Percentiles rank a stretch among this genome's conserved stretches.
Evolutionary conservation across 177 flowering plant species (phyloP).

Genomic region (Vitis hybrid): DNA sequence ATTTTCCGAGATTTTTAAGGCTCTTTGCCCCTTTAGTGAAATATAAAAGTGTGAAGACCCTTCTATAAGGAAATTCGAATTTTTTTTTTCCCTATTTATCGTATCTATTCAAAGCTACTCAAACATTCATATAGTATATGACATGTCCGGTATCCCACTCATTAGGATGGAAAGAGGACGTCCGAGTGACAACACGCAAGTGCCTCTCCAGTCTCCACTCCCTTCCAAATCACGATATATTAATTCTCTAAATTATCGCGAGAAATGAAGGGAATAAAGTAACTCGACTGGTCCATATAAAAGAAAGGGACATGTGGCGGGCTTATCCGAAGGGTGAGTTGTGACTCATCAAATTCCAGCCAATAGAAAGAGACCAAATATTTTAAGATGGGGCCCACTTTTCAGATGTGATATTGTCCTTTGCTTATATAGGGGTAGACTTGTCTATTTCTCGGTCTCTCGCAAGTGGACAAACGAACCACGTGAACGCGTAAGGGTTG

Average conservation of each 20-base stretch:
- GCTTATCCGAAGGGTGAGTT: neutral
- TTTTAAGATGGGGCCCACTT: neutral
- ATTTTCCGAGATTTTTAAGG: too few relatives aligned
- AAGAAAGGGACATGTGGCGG: neutral
- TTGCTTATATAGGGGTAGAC: neutral
- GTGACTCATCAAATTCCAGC: neutral
- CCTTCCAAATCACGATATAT: neutral
- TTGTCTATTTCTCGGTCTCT: neutral
- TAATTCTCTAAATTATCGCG: neutral
- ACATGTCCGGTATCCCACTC: too few relatives aligned
- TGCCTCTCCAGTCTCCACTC: too few relatives aligned
- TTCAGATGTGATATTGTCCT: too few relatives aligned
- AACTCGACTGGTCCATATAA: neutral
- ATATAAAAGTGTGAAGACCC: too few relatives aligned
- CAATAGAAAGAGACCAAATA: neutral
- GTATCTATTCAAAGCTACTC: too few relatives aligned
- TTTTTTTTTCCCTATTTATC: too few relatives aligned
- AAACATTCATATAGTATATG: too few relatives aligned
- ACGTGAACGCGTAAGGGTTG: neutral
- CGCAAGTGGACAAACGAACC: neutral
- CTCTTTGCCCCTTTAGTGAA: too few relatives aligned
- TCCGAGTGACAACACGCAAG: too few relatives aligned
- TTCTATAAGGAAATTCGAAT: too few relatives aligned
- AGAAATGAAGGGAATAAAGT: neutral
- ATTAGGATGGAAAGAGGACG: too few relatives aligned